Evolutionary conservation across 495 filamentous ascomycete species (phyloP), one percentile per base, ranked within the genome.

Genomic region (Xylaria scruposa): DNA sequence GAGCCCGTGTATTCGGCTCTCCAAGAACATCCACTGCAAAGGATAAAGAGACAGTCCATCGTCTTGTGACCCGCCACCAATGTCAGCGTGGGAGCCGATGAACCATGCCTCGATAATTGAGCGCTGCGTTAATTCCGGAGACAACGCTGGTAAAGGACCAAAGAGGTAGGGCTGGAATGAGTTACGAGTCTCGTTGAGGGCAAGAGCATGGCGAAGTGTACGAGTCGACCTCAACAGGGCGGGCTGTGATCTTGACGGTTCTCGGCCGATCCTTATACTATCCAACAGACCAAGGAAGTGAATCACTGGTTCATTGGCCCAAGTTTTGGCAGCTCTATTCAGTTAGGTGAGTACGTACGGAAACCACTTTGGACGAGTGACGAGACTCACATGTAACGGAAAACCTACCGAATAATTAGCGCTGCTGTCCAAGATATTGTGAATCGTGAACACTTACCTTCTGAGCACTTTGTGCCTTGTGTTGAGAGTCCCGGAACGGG

Each of bases 1-100:
- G 19, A 71, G 53, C 13, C 70, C 70, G 42, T 67, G 70, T 3
- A 63, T 19, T n/a, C 70, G 61, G 62, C 77, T 77, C 69, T 81
- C 79, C 26, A 78, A 49, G 38, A 81, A 60, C 78, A 81, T 80
- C 79, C 79, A 81, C 70, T 81, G 79, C 29, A 81, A 70, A 12
- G 79, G 79, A 60, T 81, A 81, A 13, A 81, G 74, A 42, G 76
- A 76, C 10, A 81, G 70, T 17, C 79, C 79, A 65, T 78, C 78
- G n/a, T 76, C 75, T 58, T 70, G 75, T 8, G 77, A 66, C 8
- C 72, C 72, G 7, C 72, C 72, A 19, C 66, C 64, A 7, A 73
- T 71, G 40, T 71, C 70, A 36, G 62, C 70, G 33, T 71, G 70
- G 21, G 70, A 67, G 19, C 70, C 70, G 1, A 67, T 67, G 42